Percentiles rank a stretch among this genome's conserved stretches.
These are phyloP conservation scores for Trichoderma cornu-damae DNA, from an alignment of 2,329 filamentous ascomycete species.

Conservation along the genomic window DNA sequence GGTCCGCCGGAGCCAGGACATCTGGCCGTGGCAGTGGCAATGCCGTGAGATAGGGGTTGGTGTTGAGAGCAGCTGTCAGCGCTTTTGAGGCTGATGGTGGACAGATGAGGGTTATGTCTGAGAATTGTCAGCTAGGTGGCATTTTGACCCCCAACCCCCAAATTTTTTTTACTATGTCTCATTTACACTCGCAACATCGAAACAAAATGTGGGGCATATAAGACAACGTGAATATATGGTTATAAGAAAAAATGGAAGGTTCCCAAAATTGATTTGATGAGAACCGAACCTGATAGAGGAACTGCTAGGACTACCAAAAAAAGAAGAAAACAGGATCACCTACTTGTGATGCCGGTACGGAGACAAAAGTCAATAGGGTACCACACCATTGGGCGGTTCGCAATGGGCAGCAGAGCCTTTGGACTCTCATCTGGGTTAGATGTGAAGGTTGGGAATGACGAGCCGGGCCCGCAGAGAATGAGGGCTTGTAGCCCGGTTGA, in stretches of 20 bases:
- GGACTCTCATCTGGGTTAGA: slow-evolving; percentile 74
- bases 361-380: slow-evolving; percentile 84
- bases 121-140: slow-evolving; percentile 25
- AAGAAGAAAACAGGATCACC: slow-evolving; percentile 27
- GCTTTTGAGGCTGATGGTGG: slow-evolving; percentile 61
- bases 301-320: neutral
- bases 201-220: neutral
- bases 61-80: slow-evolving; percentile 65
- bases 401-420: slow-evolving; percentile 76
- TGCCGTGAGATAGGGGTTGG: slow-evolving; percentile 70
- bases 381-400: slow-evolving; percentile 85
- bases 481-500: slow-evolving; percentile 75
- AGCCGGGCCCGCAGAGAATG: slow-evolving; percentile 77
- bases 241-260: neutral
- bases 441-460: slow-evolving; percentile 77
- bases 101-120: slow-evolving; percentile 59
- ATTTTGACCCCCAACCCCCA: neutral
- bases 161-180: neutral
- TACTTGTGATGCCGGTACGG: slow-evolving; percentile 70
- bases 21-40: slow-evolving; percentile 68
- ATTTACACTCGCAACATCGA: neutral
- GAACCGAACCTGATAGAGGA: neutral
- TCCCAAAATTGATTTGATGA: neutral
- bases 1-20: slow-evolving; percentile 67
- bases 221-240: too few species aligned